Evolutionary conservation across 2,329 filamentous ascomycete genomes (phyloP), one percentile per base, ranked within the genome.

Genomic region (Monilinia fructicola): DNA sequence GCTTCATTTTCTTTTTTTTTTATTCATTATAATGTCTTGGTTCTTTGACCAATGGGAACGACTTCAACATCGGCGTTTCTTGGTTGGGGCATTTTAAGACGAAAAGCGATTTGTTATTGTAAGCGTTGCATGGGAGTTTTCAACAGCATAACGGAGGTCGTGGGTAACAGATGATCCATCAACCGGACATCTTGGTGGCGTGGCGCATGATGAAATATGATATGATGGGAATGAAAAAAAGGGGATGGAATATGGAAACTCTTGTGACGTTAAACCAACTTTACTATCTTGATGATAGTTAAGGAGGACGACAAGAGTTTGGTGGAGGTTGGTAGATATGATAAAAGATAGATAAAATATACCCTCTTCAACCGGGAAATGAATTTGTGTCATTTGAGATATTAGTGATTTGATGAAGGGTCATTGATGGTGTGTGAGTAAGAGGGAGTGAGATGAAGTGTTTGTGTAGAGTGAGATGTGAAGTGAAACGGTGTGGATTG

Each of bases 51-150:
- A 68, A 67, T 71, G 69, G 72, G 74, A 69, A 81, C 80, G 79
- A 82, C 80, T 79, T 82, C 79, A 81, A 82, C 79, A 82, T 81
- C 78, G 79, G 80, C 79, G 77, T 79, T 78, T 74, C 71, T 75
- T 66, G 58, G 64, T 59, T 61, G 66, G 69, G 74, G 74, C 68
- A 72, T 70, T 7, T 60, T 69, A 73, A 74, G 70, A 74, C 68
- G 75, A 76, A 42, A 74, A 75, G 73, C 67, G 72, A 67, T 52
- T 69, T 66, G 67, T 65, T 55, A 62, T 66, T 62, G 54, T 54
- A 56, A 60, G 58, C 59, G 62, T 61, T 58, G 54, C 68, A 66
- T 65, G 40, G 64, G 56, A 61, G 40, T 69, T 68, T 76, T 76
- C 73, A 75, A 76, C 73, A 75, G 73, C 72, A 75, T 74, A 68